Evolutionary conservation across 2,329 filamentous ascomycete species (phyloP), one percentile per base, ranked within the genome.

Genomic region (Nemania sp.): DNA sequence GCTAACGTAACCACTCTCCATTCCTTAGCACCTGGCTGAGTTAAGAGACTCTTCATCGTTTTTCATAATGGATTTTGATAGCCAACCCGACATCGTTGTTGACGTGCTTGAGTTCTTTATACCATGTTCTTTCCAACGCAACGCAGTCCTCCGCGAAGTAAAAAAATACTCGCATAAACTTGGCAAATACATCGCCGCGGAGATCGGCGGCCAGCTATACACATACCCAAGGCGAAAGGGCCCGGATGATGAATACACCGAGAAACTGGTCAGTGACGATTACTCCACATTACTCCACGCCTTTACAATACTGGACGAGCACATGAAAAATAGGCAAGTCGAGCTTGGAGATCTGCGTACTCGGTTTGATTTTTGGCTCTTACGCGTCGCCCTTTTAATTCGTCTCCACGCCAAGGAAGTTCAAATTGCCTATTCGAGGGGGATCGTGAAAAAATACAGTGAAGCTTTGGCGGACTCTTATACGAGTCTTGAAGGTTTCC

Each of bases 391-490:
- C 45, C 2, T 49, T 20, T 11, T 49, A 18, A 24, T 49, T 22
- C 45, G 24, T 49, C 45, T 49, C 18, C 45, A 49, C 11, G 45
- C 45, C 45, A 49, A 24, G 45, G 20, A 20, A 22, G 11, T 49
- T 5, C 8, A 22, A 2, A 20, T 5, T 22, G n/a, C 5, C n/a
- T 5, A 22, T 8, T 3, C 3, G 20, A 20, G 3, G 5, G 45
- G 45, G 13, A 4, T 54, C 7, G n/a, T 54, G 6, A 6, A 32
- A 11, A 4, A 5, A 11, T 6, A 26, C 18, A 29, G 52, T 2
- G 7, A 32, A 8, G 52, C 26, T 32, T 10, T 22, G 18, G 52
- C 52, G 52, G 52, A 54, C 24, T 54, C 52, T n/a, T 54, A 54
- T 54, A 54, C 52, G 24, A 54, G 26, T n/a, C n/a, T 26, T 5